Evolutionary conservation across 2,329 filamentous ascomycete species (phyloP).

Genomic region (Microdochium bolleyi): DNA sequence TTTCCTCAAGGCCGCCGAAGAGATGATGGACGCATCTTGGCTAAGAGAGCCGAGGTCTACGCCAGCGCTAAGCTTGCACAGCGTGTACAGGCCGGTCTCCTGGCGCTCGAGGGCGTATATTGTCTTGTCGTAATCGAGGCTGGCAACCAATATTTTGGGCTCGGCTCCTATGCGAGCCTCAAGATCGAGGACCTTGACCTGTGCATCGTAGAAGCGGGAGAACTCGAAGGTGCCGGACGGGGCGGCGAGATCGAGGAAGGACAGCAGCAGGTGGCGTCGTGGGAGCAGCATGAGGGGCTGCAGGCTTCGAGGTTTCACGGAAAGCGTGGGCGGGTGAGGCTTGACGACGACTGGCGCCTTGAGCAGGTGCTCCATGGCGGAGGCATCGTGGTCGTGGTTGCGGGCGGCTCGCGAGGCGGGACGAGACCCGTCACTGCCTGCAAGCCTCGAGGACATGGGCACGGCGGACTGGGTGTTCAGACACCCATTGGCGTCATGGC

Average conservation of each 20-base stretch:
- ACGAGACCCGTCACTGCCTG: background rate
- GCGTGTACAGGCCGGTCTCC: conserved; percentile 49
- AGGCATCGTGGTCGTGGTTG: conserved; percentile 27
- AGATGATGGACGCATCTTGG: conserved; percentile 33
- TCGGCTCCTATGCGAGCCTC: conserved; percentile 49
- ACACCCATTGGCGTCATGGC: background rate
- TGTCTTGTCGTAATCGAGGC: conserved; percentile 44
- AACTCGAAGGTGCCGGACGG: conserved; percentile 41
- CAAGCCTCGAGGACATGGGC: background rate
- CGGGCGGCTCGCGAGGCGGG: conserved; percentile 7
- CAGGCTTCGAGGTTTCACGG: conserved; percentile 44
- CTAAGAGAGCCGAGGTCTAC: conserved; percentile 49
- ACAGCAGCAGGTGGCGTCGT: conserved; percentile 52
- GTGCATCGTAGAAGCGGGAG: conserved; percentile 51
- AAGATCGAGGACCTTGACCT: conserved; percentile 55
- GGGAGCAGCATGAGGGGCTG: conserved; percentile 56
- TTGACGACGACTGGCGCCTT: conserved; percentile 43
- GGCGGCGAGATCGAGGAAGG: conserved; percentile 48
- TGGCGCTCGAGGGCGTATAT: conserved; percentile 62
- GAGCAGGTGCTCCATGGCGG: conserved; percentile 43
- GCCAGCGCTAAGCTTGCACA: conserved; percentile 63
- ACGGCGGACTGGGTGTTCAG: background rate
- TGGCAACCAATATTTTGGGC: conserved; percentile 52
- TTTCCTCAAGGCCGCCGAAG: conserved; percentile 7
- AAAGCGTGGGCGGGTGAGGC: conserved; percentile 47